Percentiles rank a stretch among this genome's conserved stretches.
Conservation (phyloP, 78 protist genomes). For the Dictyostelium discoideum region dicty_2.7 NC_007090.3:648501-649000, state of each 20-base stretch:
- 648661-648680: slow-evolving; percentile 12
- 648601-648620: too few species aligned
- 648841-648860: slow-evolving; percentile 55
- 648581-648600: too few species aligned
- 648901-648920: not conserved
- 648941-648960: too few species aligned
- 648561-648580: too few species aligned
- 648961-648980: too few species aligned
- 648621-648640: too few species aligned
- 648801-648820: slow-evolving; percentile 62
- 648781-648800: not conserved
- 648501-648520: too few species aligned
- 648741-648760: slow-evolving; percentile 33
- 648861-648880: slow-evolving; percentile 53
- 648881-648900: slow-evolving; percentile 44
- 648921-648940: not conserved
- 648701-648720: slow-evolving; percentile 30
- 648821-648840: slow-evolving; percentile 32
- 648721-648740: slow-evolving; percentile 69
- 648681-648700: not conserved
- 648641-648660: too few species aligned
- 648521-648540: too few species aligned
- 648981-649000: too few species aligned
- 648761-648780: not conserved
- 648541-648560: too few species aligned